Base-by-base conservation (phyloP, 768 basidiomycete genomes). In the Tulasnella calospora region DNA sequence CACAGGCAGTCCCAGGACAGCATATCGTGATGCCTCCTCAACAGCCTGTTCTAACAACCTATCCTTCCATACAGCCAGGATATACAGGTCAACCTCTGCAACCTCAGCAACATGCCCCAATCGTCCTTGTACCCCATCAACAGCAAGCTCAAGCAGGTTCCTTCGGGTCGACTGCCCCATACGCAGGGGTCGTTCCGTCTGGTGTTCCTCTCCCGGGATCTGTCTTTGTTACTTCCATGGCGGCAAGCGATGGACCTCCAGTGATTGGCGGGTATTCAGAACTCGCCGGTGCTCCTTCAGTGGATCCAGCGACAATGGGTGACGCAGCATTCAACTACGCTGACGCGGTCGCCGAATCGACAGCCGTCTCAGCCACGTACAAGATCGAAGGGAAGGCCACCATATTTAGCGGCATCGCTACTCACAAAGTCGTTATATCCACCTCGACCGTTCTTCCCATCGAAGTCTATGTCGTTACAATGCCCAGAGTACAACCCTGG, bases 131-230 rank as follows among this genome's bases (percentile, higher is more conserved):
- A n/a, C n/a, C n/a, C n/a, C n/a, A n/a, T n/a, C n/a, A n/a, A n/a
- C 40, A 40, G 40, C 40, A 40, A 12, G 9, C 40, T n/a, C n/a
- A n/a, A n/a, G n/a, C n/a, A n/a, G n/a, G n/a, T n/a, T n/a, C 44
- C 41, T 15, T 7, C 41, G 87, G 85, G 79, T 81, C 90, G 23
- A 88, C 88, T 10, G 51, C 51, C 21, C 23, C 23, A 51, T n/a
- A 21, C n/a, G 51, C 51, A 51, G 8, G 23, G 3, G 23, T 4
- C n/a, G 23, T 51, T 51, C 1, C 21, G 5, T 91, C 90, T 81
- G 85, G 89, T 89, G 79, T 69, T 40, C 1, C 44, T 44, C 15
- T 15, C 15, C 13, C 15, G 44, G 44, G 44, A 44, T 44, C 44
- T 44, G 44, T 15, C 17, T 44, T 44, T 1, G 12, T 0, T 44